phyloP scores from a whole-genome alignment of 2,329 filamentous ascomycete genomes.

The Xylariaceae sp. region DNA sequence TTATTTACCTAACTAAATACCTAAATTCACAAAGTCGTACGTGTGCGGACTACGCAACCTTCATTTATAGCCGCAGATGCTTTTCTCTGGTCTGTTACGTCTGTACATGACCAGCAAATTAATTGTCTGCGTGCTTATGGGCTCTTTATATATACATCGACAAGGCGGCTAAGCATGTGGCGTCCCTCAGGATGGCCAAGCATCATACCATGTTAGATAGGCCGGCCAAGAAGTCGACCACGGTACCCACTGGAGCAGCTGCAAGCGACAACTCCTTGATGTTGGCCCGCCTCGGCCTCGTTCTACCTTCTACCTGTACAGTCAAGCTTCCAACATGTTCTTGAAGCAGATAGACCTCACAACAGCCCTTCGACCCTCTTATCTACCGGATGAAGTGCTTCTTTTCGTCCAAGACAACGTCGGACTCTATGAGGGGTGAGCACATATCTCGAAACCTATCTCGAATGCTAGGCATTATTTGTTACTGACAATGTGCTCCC shows the following conservation, averaged over 20 bases:
- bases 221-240: neutral
- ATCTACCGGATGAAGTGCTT: slow-evolving; percentile 88
- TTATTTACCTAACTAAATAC: no score
- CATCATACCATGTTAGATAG: no score
- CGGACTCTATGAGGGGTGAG: slow-evolving; percentile 93
- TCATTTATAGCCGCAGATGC: no score
- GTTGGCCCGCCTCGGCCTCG: slow-evolving; percentile 10
- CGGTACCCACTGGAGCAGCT: neutral
- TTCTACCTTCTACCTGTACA: neutral
- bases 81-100: no score
- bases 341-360: slow-evolving; percentile 93
- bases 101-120: no score
- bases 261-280: neutral
- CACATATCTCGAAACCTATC: slow-evolving; percentile 15
- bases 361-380: slow-evolving; percentile 86
- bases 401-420: slow-evolving; percentile 97
- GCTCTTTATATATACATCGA: no score
- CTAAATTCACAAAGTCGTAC: no score
- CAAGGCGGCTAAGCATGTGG: no score
- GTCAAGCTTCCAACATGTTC: slow-evolving; percentile 60
- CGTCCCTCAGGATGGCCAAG: no score
- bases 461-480: neutral
- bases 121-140: no score
- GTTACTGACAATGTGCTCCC: slow-evolving; percentile 11
- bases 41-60: no score